These are phyloP conservation scores for Amanita thiersii DNA, from an alignment of 768 basidiomycete species.

Conservation along the genomic window DNA sequence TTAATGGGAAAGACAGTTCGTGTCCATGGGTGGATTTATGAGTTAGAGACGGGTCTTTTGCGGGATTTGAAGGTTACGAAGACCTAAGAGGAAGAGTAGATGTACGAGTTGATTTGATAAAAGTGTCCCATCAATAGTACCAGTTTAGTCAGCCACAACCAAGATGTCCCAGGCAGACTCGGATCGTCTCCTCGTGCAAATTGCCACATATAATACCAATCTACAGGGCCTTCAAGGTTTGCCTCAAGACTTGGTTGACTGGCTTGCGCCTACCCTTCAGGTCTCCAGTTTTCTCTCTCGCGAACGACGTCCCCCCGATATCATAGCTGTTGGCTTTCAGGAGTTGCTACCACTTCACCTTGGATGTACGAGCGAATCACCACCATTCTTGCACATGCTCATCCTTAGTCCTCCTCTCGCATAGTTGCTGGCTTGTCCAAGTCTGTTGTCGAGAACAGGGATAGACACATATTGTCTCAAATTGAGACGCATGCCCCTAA, in stretches of 20 bases:
- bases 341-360: slow-evolving; percentile 88
- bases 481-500: slow-evolving; percentile 65
- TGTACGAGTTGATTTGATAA: neutral
- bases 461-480: slow-evolving; percentile 65
- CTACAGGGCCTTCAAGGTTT: slow-evolving; percentile 68
- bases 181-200: slow-evolving; percentile 56
- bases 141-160: neutral
- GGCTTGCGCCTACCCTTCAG: slow-evolving; percentile 79
- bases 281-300: slow-evolving; percentile 66
- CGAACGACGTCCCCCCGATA: slow-evolving; percentile 64
- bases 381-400: neutral
- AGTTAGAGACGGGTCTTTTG: slow-evolving; percentile 49
- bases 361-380: slow-evolving; percentile 52
- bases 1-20: slow-evolving; percentile 35
- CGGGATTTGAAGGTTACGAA: slow-evolving; percentile 44
- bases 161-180: slow-evolving; percentile 9
- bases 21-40: slow-evolving; percentile 72
- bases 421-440: slow-evolving; percentile 75
- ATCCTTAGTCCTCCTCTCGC: slow-evolving; percentile 6
- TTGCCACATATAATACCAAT: slow-evolving; percentile 89
- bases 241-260: slow-evolving; percentile 85
- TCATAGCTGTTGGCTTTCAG: slow-evolving; percentile 89
- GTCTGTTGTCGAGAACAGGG: slow-evolving; percentile 58
- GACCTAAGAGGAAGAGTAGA: slow-evolving; percentile 17
- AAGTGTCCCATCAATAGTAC: neutral